Conservation (phyloP, 2,329 filamentous ascomycete species). For the Calonectria crousiana region DNA sequence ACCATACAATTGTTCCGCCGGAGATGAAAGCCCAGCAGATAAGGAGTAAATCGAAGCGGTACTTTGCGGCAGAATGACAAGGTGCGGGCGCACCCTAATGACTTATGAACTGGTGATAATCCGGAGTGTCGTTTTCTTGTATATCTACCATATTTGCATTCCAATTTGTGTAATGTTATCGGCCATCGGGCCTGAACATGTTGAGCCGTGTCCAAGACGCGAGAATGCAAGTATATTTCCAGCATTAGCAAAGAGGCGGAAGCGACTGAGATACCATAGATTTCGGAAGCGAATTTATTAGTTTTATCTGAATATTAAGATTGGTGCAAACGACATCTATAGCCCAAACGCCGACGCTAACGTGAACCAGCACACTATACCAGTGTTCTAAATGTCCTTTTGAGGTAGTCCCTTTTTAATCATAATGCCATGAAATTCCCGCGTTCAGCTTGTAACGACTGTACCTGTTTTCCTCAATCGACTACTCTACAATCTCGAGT, state of each 20-base stretch:
- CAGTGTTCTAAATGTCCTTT: neutral
- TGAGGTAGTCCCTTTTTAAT: neutral
- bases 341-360: neutral
- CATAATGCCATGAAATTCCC: slow-evolving; percentile 16
- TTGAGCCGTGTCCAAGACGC: neutral
- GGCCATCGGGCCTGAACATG: neutral
- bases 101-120: slow-evolving; percentile 36
- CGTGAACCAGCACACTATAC: neutral
- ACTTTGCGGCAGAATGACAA: slow-evolving; percentile 74
- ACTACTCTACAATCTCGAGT: slow-evolving; percentile 33
- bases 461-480: slow-evolving; percentile 22
- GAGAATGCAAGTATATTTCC: slow-evolving; percentile 15
- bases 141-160: slow-evolving; percentile 25
- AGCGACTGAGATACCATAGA: slow-evolving; percentile 36
- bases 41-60: slow-evolving; percentile 76
- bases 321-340: neutral
- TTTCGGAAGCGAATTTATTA: slow-evolving; percentile 27
- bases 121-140: slow-evolving; percentile 30
- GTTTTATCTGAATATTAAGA: neutral
- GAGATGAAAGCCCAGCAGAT: slow-evolving; percentile 78
- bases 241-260: slow-evolving; percentile 24
- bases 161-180: slow-evolving; percentile 23
- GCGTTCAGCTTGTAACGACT: slow-evolving; percentile 3
- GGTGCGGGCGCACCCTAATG: slow-evolving; percentile 27
- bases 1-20: slow-evolving; percentile 81